Evolutionary conservation across 306 rosid species (phyloP).

Genomic region (Prunus dulcis): DNA sequence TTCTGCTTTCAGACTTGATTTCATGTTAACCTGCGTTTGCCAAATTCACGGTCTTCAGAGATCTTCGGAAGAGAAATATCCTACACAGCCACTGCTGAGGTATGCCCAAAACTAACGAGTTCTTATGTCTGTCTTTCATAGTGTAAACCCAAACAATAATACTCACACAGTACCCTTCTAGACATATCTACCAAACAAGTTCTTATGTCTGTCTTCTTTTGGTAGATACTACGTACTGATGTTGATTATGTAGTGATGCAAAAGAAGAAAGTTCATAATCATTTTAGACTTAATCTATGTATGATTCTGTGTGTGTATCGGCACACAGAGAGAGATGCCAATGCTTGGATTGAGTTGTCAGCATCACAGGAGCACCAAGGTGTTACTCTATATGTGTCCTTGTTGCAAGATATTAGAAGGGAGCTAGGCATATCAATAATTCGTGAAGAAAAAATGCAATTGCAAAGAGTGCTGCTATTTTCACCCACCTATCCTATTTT

Average conservation of each 20-base stretch:
- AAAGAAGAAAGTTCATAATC: neutral
- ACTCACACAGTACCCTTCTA: too few relatives aligned
- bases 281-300: neutral
- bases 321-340: too few relatives aligned
- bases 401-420: conserved; percentile 38
- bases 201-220: neutral
- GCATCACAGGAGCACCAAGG: neutral
- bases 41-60: conserved; percentile 27
- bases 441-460: conserved; percentile 43
- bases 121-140: neutral
- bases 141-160: neutral
- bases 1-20: neutral
- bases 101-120: conserved; percentile 6
- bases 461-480: neutral
- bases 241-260: neutral
- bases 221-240: too few relatives aligned
- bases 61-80: conserved; percentile 31
- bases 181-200: neutral
- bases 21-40: neutral
- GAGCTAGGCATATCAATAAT: conserved; percentile 41
- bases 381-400: neutral
- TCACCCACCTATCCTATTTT: too few relatives aligned
- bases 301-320: neutral
- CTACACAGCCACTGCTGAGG: conserved; percentile 47
- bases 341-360: neutral